Conservation (phyloP, 768 basidiomycete species). For the Auricularia sp. region DNA sequence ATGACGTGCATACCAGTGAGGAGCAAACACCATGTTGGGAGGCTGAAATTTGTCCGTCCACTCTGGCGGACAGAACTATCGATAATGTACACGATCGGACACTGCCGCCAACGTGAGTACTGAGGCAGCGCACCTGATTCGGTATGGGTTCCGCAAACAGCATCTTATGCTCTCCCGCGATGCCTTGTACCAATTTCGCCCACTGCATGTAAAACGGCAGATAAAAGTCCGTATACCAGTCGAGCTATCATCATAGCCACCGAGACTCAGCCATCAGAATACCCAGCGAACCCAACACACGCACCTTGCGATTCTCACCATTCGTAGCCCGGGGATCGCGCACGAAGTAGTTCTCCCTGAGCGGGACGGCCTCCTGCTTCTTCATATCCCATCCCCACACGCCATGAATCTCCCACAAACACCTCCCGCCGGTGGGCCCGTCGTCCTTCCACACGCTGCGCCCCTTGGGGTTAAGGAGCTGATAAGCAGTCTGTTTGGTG, state of each 20-base stretch:
- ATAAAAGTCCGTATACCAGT: constrained; percentile 83
- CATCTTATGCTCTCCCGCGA: constrained; percentile 37
- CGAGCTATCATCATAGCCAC: constrained; percentile 35
- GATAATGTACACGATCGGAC: too few species aligned
- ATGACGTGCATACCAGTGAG: constrained; percentile 49
- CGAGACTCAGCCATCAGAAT: neutral
- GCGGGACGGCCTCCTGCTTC: constrained; percentile 56
- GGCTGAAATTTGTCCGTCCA: constrained; percentile 63
- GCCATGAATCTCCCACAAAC: constrained; percentile 85
- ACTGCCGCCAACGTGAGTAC: too few species aligned
- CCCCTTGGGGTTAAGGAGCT: constrained; percentile 48
- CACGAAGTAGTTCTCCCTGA: constrained; percentile 79
- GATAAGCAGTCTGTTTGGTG: constrained; percentile 50
- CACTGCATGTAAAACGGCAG: constrained; percentile 66
- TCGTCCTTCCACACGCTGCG: constrained; percentile 60
- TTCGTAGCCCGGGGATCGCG: neutral
- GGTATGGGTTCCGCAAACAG: constrained; percentile 82
- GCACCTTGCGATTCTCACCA: neutral
- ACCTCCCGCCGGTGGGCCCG: constrained; percentile 54
- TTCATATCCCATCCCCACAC: constrained; percentile 82
- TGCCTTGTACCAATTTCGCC: constrained; percentile 45
- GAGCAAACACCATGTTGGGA: constrained; percentile 56
- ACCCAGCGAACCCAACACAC: neutral
- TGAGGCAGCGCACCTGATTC: constrained; percentile 57
- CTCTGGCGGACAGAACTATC: constrained; percentile 65